Base-by-base conservation (phyloP, 352 stramenopile genomes). In the Phytopythium ostracodes region DNA sequence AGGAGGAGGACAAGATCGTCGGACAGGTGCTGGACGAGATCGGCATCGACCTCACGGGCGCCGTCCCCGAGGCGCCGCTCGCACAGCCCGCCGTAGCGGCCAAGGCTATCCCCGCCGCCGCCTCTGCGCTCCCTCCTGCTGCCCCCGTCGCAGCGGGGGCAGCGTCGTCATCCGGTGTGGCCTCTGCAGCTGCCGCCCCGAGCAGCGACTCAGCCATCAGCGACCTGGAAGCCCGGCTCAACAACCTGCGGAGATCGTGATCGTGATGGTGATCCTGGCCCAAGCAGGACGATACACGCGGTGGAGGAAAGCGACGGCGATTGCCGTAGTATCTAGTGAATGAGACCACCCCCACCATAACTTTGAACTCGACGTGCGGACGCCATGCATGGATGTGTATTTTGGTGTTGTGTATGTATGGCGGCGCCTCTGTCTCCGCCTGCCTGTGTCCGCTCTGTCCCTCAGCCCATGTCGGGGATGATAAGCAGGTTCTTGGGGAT, bases 11-110 rank as follows among this genome's bases (percentile, higher is more conserved):
- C 46, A 88, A 93, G 66, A 97, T 99, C 68, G 96, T 99, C 22
- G 89, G 80, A 43, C 94, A 98, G 72, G 95, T 99, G n/a, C 74
- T 99, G 46, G 96, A 98, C 78, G 96, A 99, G 73, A 98, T 99
- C 70, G 96, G 96, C 47, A 96, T 98, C 64, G 80, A 94, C 73
- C 92, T 99, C 72, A 96, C 82, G 50, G 92, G 96, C 57, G 82
- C 89, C 11, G 84, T 98, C 24, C 92, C 96, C 17, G 93, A 97
- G 72, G 94, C 93, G 20, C 89, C 92, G 6, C 77, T 81, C 14
- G 65, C 81, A 25, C 76, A 75, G 54, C 59, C 73, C 8, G 66
- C 70, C 29, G 73, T 80, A 33, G 72, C 59, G 36, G 71, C 73
- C 25, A 80, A 75, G 29, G 66, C 66, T 42, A 73, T 62, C 29